Conservation (phyloP, 2,329 filamentous ascomycete species). For the Penicillium occitanis region DNA sequence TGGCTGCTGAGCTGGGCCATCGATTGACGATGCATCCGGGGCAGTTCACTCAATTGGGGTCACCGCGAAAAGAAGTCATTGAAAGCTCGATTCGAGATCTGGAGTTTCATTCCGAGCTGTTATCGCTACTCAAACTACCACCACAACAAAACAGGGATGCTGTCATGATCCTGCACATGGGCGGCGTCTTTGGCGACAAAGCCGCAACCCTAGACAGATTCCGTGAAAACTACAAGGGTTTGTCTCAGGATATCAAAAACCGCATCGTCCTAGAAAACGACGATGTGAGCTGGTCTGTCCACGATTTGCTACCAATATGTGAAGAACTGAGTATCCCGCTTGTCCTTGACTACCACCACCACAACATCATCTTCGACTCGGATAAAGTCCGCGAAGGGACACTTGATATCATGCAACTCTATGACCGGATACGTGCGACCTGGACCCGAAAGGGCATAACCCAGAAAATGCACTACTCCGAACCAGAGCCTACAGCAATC, state of each 20-base stretch:
- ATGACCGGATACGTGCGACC: slow-evolving; percentile 73
- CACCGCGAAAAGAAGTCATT: slow-evolving; percentile 75
- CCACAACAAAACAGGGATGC: slow-evolving; percentile 79
- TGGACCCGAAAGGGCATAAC: slow-evolving; percentile 82
- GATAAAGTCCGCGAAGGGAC: slow-evolving; percentile 77
- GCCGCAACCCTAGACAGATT: slow-evolving; percentile 75
- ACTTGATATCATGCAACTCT: slow-evolving; percentile 72
- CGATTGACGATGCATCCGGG: slow-evolving; percentile 88
- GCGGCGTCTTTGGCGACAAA: slow-evolving; percentile 87
- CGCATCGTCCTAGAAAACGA: slow-evolving; percentile 91
- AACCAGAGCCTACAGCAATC: slow-evolving; percentile 72
- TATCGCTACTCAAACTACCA: slow-evolving; percentile 72
- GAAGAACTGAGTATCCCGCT: slow-evolving; percentile 92
- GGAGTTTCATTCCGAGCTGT: slow-evolving; percentile 83
- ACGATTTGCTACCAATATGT: slow-evolving; percentile 84
- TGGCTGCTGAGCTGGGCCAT: slow-evolving; percentile 77
- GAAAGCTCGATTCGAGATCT: slow-evolving; percentile 75
- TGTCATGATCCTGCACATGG: slow-evolving; percentile 93
- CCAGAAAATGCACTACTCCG: slow-evolving; percentile 97
- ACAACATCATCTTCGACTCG: slow-evolving; percentile 86
- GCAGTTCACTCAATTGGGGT: slow-evolving; percentile 88
- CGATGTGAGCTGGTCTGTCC: slow-evolving; percentile 88
- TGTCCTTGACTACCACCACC: slow-evolving; percentile 90
- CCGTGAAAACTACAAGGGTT: slow-evolving; percentile 66
- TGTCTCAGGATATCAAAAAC: slow-evolving; percentile 71